Evolutionary conservation across 805 yeast species (phyloP), one percentile per base, ranked within the genome.

Genomic region (Kodamaea kakaduensis): DNA sequence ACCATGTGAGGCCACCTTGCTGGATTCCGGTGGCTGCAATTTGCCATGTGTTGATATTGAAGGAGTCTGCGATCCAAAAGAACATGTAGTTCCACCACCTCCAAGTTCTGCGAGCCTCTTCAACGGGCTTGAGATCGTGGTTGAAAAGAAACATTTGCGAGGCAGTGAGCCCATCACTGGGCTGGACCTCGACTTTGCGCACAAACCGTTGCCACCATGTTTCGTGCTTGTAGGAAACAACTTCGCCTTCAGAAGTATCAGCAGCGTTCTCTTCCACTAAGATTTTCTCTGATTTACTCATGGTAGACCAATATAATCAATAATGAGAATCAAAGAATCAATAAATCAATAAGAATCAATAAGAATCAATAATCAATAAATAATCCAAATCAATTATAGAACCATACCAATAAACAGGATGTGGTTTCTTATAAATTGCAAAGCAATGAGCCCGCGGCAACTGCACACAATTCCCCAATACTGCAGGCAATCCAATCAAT

Each of bases 31-130:
- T 83, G 9, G 90, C 79, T 2, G 95, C 95, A 48, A 87, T 85
- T 65, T 84, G 88, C 87, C 90, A 86, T 5, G 96, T 85, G 56
- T 84, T 86, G 53, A 87, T 78, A 59, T 87, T 88, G 65, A 88
- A 84, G 17, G 95, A 79, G 56, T 87, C 96, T 0, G 96, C 88
- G 40, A 87, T 58, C 96, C 96, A 87, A 48, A 85, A 83, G 43
- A 75, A 77, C 8, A 83, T 79, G 54, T 65, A 87, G 55, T 85
- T 84, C 57, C 67, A 78, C 94, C 95, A 84, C 17, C 75, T 63
- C 96, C 96, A 87, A n/a, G 74, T 72, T 51, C 95, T 69, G 50
- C 95, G 76, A 3, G 62, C 73, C 9, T 59, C 68, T 52, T 85
- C 90, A 3, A 86, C 87, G 0, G 95, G 95, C 45, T 77, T 75